These are phyloP conservation scores for Kodamaea fungicola DNA, from an alignment of 1,139 yeast species.

Conservation along the genomic window DNA sequence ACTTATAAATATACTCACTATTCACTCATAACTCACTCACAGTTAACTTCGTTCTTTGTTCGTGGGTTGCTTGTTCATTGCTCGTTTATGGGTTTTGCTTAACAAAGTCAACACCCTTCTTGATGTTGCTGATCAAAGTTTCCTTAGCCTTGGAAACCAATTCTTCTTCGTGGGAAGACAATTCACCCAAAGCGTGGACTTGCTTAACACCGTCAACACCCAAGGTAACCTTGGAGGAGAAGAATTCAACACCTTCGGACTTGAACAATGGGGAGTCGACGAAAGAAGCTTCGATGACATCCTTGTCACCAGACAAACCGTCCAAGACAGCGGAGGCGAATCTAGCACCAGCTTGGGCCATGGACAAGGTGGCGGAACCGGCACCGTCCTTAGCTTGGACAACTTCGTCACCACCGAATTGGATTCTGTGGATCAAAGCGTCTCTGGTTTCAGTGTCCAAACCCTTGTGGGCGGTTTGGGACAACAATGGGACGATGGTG, in stretches of 20 bases:
- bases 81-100: constrained; percentile 44
- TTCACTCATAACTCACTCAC: too few species aligned
- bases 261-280: constrained; percentile 41
- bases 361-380: constrained; percentile 91
- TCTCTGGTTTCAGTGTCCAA: constrained; percentile 56
- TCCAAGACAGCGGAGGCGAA: constrained; percentile 61
- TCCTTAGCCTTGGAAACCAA: constrained; percentile 53
- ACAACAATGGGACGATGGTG: constrained; percentile 86
- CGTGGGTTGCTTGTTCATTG: constrained; percentile 14
- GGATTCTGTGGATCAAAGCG: constrained; percentile 79
- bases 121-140: constrained; percentile 54
- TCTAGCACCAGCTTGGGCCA: constrained; percentile 95
- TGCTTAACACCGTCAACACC: constrained; percentile 55
- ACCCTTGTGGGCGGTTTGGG: constrained; percentile 54
- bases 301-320: constrained; percentile 51
- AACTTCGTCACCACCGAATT: constrained; percentile 96
- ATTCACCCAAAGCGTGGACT: constrained; percentile 52
- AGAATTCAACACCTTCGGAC: constrained; percentile 51
- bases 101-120: constrained; percentile 58
- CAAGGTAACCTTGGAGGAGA: constrained; percentile 63
- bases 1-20: too few species aligned
- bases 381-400: constrained; percentile 93
- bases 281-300: constrained; percentile 49
- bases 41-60: constrained; percentile 1
- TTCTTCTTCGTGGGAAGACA: constrained; percentile 56